Evolutionary conservation across 2,329 filamentous ascomycete species (phyloP).

Genomic region (Aspergillus pseudoviridinutans): DNA sequence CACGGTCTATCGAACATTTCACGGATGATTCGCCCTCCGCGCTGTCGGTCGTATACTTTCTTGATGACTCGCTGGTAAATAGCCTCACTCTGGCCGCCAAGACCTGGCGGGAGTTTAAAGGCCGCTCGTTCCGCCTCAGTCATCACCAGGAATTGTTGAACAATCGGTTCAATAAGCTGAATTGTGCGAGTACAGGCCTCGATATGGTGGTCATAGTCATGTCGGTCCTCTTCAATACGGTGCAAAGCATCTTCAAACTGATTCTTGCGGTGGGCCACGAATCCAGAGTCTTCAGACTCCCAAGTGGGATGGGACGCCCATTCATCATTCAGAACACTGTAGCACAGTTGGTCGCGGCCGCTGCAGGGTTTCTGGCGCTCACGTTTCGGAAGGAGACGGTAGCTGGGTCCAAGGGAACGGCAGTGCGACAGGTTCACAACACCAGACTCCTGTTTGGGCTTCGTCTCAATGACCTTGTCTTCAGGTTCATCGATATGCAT

Average conservation of each 20-base stretch:
- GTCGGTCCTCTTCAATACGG: conserved; percentile 93
- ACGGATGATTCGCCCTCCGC: conserved; percentile 77
- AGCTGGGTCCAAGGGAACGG: conserved; percentile 91
- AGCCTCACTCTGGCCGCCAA: conserved; percentile 89
- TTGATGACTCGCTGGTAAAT: conserved; percentile 97
- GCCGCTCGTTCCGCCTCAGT: conserved; percentile 64
- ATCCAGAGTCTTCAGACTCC: conserved; percentile 96
- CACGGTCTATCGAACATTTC: conserved; percentile 82
- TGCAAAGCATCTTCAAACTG: conserved; percentile 90
- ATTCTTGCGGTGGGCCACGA: conserved; percentile 97
- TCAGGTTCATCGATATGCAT: conserved; percentile 68
- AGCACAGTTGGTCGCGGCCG: conserved; percentile 90
- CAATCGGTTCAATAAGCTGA: conserved; percentile 90
- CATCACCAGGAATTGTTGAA: conserved; percentile 83
- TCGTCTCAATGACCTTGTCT: conserved; percentile 75
- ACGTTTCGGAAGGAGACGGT: conserved; percentile 82
- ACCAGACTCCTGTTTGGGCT: conserved; percentile 66
- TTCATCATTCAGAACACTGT: conserved; percentile 89
- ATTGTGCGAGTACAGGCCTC: conserved; percentile 93
- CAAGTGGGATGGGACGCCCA: conserved; percentile 99
- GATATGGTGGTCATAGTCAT: conserved; percentile 98
- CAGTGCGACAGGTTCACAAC: conserved; percentile 94
- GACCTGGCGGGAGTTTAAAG: conserved; percentile 76
- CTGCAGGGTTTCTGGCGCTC: conserved; percentile 90
- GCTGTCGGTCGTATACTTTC: conserved; percentile 88